phyloP scores from a whole-genome alignment of 805 yeast species.

The Saccharomyces cerevisiae region DNA sequence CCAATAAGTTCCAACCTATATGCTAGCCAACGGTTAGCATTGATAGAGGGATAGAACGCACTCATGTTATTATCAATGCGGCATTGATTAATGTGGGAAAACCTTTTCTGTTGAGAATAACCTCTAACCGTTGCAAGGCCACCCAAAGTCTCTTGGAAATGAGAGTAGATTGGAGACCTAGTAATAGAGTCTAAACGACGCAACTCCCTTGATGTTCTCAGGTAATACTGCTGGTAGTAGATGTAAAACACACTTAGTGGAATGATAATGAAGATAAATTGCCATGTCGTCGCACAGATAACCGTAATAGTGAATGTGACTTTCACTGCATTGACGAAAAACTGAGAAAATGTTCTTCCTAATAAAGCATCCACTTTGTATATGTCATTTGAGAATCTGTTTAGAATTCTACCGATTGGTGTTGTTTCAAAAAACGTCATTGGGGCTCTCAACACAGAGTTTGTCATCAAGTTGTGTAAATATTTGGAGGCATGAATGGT shows the following conservation, averaged over 20 bases:
- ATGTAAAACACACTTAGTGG: constrained; percentile 63
- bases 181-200: constrained; percentile 77
- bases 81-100: constrained; percentile 52
- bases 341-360: constrained; percentile 64
- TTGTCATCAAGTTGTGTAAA: constrained; percentile 70
- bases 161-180: constrained; percentile 73
- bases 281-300: constrained; percentile 83
- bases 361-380: constrained; percentile 77
- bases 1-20: constrained; percentile 89
- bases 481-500: constrained; percentile 73
- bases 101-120: constrained; percentile 56
- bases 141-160: constrained; percentile 71
- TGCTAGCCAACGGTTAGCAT: constrained; percentile 96
- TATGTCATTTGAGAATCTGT: constrained; percentile 85
- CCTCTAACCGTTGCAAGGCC: constrained; percentile 75
- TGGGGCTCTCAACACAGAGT: constrained; percentile 73
- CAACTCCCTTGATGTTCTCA: constrained; percentile 71
- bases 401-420: constrained; percentile 85
- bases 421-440: constrained; percentile 95
- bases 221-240: constrained; percentile 68
- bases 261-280: constrained; percentile 58
- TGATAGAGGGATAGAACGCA: constrained; percentile 86
- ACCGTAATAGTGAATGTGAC: constrained; percentile 73
- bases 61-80: constrained; percentile 81
- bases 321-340: constrained; percentile 50